Evolutionary conservation across 2,329 filamentous ascomycete species (phyloP).

Genomic region (Penicillium sp.): DNA sequence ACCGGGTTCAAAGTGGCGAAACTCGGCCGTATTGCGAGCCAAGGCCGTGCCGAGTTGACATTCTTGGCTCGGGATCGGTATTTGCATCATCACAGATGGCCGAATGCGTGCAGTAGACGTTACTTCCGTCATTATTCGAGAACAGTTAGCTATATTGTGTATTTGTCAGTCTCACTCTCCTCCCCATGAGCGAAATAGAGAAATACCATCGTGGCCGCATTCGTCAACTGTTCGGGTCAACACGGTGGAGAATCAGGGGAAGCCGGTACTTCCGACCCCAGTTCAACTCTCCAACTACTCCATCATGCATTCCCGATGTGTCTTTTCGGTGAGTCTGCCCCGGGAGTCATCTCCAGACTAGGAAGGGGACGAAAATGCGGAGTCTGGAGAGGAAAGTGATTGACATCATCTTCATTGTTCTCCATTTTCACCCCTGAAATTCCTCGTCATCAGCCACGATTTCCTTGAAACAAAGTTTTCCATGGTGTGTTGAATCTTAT

Average conservation of each 20-base stretch:
- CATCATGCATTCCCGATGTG: conserved; percentile 13
- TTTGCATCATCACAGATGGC: too few species aligned
- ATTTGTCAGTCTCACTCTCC: too few species aligned
- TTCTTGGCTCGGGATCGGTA: conserved; percentile 11
- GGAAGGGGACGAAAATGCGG: conserved; percentile 17
- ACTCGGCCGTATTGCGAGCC: conserved; percentile 5
- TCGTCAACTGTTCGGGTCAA: conserved; percentile 1
- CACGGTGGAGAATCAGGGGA: conserved; percentile 1
- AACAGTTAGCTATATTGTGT: too few species aligned
- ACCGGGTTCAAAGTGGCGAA: conserved; percentile 10
- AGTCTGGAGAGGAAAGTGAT: conserved; percentile 11
- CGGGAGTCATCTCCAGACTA: conserved; percentile 5
- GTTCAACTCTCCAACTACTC: conserved; percentile 13
- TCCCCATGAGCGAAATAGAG: too few species aligned
- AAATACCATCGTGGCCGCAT: too few species aligned
- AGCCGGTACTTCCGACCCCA: conserved; percentile 18
- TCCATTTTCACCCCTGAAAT: too few species aligned
- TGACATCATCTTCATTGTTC: too few species aligned
- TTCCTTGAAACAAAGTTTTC: too few species aligned
- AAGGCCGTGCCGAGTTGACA: conserved; percentile 4
- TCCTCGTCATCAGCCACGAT: too few species aligned
- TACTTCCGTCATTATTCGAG: too few species aligned
- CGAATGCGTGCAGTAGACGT: too few species aligned
- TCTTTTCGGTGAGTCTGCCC: conserved; percentile 16
- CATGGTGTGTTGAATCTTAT: too few species aligned